Evolutionary conservation across 2,329 filamentous ascomycete species (phyloP).

Genomic region (Dothistroma septosporum): DNA sequence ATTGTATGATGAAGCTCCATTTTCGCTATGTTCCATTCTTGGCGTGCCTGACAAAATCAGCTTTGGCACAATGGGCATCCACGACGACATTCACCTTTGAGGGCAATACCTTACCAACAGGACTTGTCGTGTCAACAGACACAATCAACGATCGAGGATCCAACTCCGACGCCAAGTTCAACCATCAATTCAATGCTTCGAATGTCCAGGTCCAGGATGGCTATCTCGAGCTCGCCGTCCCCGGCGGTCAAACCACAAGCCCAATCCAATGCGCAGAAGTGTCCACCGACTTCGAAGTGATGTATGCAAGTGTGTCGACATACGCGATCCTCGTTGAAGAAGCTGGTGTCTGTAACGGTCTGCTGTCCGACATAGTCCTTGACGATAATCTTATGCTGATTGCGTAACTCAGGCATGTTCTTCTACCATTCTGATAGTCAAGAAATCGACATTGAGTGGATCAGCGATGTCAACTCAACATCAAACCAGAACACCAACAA

Average conservation of each 20-base stretch:
- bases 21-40: no score
- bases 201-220: slow-evolving; percentile 14
- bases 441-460: slow-evolving; percentile 24
- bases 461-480: slow-evolving; percentile 17
- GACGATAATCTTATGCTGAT: neutral
- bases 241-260: slow-evolving; percentile 11
- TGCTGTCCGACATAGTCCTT: neutral
- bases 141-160: neutral
- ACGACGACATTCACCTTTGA: neutral
- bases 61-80: no score
- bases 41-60: no score
- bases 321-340: slow-evolving; percentile 9
- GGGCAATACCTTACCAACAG: neutral
- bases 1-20: no score
- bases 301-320: slow-evolving; percentile 18
- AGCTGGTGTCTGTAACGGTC: slow-evolving; percentile 8
- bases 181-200: slow-evolving; percentile 3
- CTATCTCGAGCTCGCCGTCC: slow-evolving; percentile 18
- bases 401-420: slow-evolving; percentile 16
- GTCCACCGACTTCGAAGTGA: slow-evolving; percentile 13
- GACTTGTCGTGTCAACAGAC: slow-evolving; percentile 2
- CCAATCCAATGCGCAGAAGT: slow-evolving; percentile 17
- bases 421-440: slow-evolving; percentile 20
- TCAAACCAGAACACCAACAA: slow-evolving; percentile 10
- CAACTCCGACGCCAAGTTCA: neutral